phyloP scores from a whole-genome alignment of 176 grass and related monocot genomes.

The Musa beccarii region DNA sequence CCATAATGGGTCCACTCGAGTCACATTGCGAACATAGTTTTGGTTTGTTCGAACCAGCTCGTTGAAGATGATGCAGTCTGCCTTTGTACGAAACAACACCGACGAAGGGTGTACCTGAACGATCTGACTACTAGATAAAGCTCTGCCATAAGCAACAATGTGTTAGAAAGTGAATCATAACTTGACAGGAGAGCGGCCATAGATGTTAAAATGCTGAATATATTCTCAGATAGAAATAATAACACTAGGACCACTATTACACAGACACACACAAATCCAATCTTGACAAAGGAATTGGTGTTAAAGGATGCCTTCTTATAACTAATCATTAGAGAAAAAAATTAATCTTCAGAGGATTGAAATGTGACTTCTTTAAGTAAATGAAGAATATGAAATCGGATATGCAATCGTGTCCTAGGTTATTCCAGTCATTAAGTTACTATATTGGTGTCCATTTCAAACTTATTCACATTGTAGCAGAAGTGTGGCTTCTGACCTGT shows the following conservation, averaged over 20 bases:
- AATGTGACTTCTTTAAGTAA: no score
- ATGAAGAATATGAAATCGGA: no score
- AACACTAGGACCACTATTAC: no score
- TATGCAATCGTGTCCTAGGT: not conserved
- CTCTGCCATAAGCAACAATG: slow-evolving; percentile 27
- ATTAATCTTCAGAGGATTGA: no score
- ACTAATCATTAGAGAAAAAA: not conserved
- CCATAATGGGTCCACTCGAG: slow-evolving; percentile 76
- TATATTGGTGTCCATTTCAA: no score
- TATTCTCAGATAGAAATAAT: no score
- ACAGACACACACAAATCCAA: not conserved
- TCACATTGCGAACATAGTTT: slow-evolving; percentile 65
- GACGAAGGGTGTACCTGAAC: slow-evolving; percentile 92
- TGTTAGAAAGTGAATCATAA: no score
- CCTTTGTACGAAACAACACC: slow-evolving; percentile 56
- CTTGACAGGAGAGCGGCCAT: no score
- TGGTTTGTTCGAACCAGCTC: slow-evolving; percentile 63
- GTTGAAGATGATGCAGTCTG: slow-evolving; percentile 78
- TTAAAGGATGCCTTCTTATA: not conserved
- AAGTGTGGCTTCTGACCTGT: slow-evolving; percentile 37
- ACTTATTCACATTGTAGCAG: not conserved
- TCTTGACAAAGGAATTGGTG: not conserved
- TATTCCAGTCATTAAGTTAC: not conserved
- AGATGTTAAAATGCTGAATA: no score
- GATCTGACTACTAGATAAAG: slow-evolving; percentile 52